Conservation (phyloP, 768 basidiomycete genomes). For the Podaxis sp. region DNA sequence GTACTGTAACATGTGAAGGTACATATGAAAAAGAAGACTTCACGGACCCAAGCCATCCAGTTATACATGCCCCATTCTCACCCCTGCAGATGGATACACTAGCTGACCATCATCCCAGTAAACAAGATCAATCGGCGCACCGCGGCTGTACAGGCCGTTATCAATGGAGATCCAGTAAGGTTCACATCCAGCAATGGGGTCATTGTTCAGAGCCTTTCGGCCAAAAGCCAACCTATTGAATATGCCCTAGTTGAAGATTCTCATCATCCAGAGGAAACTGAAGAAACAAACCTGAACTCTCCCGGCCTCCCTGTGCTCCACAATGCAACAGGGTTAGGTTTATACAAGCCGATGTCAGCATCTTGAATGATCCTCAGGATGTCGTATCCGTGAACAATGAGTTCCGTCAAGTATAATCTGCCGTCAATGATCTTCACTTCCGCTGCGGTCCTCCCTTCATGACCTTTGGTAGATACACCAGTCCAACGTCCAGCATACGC, state of each 20-base stretch:
- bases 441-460: constrained; percentile 11
- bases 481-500: constrained; percentile 37
- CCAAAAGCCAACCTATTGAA: constrained; percentile 29
- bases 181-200: constrained; percentile 30
- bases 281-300: constrained; percentile 34
- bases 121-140: constrained; percentile 35
- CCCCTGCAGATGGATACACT: constrained; percentile 36
- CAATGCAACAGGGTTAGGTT: constrained; percentile 24
- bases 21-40: not conserved
- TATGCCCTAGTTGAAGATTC: not conserved
- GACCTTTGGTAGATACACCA: constrained; percentile 19
- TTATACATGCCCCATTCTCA: constrained; percentile 20
- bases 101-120: constrained; percentile 34
- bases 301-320: constrained; percentile 39
- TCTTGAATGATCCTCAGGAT: constrained; percentile 33
- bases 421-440: constrained; percentile 32
- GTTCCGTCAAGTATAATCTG: constrained; percentile 29
- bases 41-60: too few species aligned
- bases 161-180: constrained; percentile 37
- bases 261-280: not conserved
- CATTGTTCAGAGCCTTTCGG: constrained; percentile 25
- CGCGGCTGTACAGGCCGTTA: constrained; percentile 24
- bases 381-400: constrained; percentile 33
- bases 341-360: constrained; percentile 11
- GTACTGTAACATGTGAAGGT: not conserved